These are phyloP conservation scores for Didymosphaeria variabile DNA, from an alignment of 2,329 filamentous ascomycete genomes.

Conservation along the genomic window DNA sequence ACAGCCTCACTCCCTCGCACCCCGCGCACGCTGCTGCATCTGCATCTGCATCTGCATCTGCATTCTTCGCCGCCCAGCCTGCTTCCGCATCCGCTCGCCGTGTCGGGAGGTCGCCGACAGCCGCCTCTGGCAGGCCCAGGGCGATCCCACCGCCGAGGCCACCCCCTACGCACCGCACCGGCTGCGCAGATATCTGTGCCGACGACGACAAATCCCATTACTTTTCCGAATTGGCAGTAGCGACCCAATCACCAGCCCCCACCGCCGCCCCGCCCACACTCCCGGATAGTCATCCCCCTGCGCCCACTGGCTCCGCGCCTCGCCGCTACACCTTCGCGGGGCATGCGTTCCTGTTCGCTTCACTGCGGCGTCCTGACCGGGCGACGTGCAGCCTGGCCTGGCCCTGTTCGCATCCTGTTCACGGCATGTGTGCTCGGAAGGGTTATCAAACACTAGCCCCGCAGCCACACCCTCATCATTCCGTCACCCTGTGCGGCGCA, in stretches of 20 bases:
- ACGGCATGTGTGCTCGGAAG: conserved; percentile 6
- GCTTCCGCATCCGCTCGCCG: not conserved
- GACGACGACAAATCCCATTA: conserved; percentile 23
- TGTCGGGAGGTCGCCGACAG: conserved; percentile 1
- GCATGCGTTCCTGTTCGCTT: conserved; percentile 18
- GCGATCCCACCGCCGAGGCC: not conserved
- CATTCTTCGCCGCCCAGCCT: not conserved
- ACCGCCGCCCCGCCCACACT: conserved; percentile 13
- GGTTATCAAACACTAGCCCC: conserved; percentile 20
- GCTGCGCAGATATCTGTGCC: conserved; percentile 24
- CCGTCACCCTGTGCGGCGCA: conserved; percentile 21
- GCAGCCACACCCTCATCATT: conserved; percentile 26
- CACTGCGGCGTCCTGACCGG: conserved; percentile 7
- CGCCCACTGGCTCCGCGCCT: conserved; percentile 18
- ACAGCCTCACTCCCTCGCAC: not conserved
- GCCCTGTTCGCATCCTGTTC: conserved; percentile 27
- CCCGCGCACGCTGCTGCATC: not conserved
- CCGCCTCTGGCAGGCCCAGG: not conserved
- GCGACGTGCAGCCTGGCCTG: conserved; percentile 21
- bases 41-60: not conserved
- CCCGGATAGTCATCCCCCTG: conserved; percentile 18
- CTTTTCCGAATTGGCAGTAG: conserved; percentile 12
- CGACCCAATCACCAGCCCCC: conserved; percentile 17
- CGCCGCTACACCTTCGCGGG: not conserved
- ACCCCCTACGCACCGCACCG: conserved; percentile 15